Evolutionary conservation across 2,329 filamentous ascomycete genomes (phyloP), one percentile per base, ranked within the genome.

Genomic region (Biscogniauxia sp.): DNA sequence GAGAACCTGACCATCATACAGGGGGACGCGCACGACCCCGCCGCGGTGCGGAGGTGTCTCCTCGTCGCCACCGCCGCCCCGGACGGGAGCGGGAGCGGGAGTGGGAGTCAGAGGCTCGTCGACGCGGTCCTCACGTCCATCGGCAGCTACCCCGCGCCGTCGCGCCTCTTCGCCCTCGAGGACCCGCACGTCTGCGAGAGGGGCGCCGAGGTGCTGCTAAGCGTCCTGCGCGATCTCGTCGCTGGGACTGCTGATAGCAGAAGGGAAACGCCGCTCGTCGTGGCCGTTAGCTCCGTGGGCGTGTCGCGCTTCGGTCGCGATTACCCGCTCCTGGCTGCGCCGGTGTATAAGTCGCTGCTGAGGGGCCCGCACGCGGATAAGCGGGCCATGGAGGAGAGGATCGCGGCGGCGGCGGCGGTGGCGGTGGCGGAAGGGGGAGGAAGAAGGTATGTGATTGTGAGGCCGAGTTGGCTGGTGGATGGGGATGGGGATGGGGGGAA

Each of bases 101-200:
- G n/a, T n/a, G n/a, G n/a, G n/a, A n/a, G n/a, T n/a, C n/a, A n/a
- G n/a, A n/a, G n/a, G n/a, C n/a, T 80, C 1, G 79, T 82, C 5
- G 79, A 83, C 64, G 69, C 71, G 2, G 68, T 86, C 45, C 67
- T 84, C 59, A 81, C 74, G 59, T 78, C 78, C 59, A 77, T 87
- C 65, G 84, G 84, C 59, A 73, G 70, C 60, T 64, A 67, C 49
- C 69, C 77, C 37, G 56, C 68, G 55, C 53, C 76, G 53, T 61
- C 66, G 23, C 28, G 28, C 7, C 28, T 32, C 41, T 65, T 78
- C 59, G 71, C 66, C 1, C 68, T 79, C 23, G 76, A 80, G 60
- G 80, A 85, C 64, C 77, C 80, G 0, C 66, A 76, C 13, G 77
- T 86, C 23, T 86, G 83, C 70, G 69, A 77, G 37, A 73, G 73